Base-by-base conservation (phyloP, 2,329 filamentous ascomycete genomes). In the Ophiocordyceps camponoti-saundersi region DNA sequence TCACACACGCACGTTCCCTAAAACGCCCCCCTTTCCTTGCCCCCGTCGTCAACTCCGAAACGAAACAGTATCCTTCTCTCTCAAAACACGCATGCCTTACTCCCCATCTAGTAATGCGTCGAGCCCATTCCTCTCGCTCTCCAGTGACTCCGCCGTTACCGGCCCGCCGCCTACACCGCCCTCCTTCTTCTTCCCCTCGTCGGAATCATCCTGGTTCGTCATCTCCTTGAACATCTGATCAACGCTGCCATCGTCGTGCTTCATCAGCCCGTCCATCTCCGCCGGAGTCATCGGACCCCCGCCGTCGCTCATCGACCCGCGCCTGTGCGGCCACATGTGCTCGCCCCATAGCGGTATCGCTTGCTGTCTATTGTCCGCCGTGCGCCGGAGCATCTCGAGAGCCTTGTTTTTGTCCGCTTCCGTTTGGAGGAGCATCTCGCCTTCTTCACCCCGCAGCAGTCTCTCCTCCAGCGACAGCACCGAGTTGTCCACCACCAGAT, bases 141-240 rank as follows among this genome's bases (percentile, higher is more conserved):
- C 67, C 36, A 70, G 54, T 23, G 64, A 66, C 44, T 65, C 67
- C 21, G 66, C 61, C 32, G 65, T 69, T 44, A 68, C 60, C 15
- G 55, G 55, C 18, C 56, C 57, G 29, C 63, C 59, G n/a, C 49
- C 46, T 29, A 51, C 50, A 2, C 42, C 47, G 7, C 44, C 46
- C 30, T 61, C 59, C 42, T 62, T 63, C 51, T 61, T 61, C 53
- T 67, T 58, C 47, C 62, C 60, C 15, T 70, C 67, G 5, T 73
- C 71, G 8, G 18, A n/a, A 22, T 73, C 69, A 16, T 72, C 69
- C 48, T 70, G 65, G 48, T 75, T 73, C 3, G 71, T 73, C 52
- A 77, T 65, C 42, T 75, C 72, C 42, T 69, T 64, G 55, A 76
- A 75, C 70, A 77, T 75, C 52, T 68, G 69, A 48, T 74, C 70